Base-by-base conservation (phyloP, 2,329 filamentous ascomycete genomes). In the Leptodontidium sp. region DNA sequence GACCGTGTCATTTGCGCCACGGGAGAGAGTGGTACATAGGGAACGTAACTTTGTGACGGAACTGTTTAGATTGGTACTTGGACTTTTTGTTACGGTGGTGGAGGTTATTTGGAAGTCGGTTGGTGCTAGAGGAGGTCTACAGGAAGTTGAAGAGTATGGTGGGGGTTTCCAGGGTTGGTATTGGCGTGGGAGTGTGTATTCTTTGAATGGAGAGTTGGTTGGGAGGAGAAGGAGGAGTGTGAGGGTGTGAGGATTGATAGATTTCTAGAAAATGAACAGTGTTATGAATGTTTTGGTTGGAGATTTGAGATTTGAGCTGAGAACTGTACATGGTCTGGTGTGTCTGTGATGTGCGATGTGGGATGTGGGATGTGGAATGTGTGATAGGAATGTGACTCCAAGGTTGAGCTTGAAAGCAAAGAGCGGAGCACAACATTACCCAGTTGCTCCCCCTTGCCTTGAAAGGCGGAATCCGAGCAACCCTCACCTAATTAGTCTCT, bases 61-160 rank as follows among this genome's bases (percentile, higher is more conserved):
- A 17, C 29, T n/a, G 17, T 40, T 65, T 6, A 64, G 66, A 40
- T 63, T 49, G 55, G 17, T 63, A 4, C 1, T 65, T n/a, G 50
- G 59, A n/a, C 45, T 62, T 32, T 21, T 61, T 35, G 35, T 68
- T 35, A 15, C 52, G 40, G 38, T 64, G 12, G 29, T 71, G n/a
- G 69, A 74, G 38, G 59, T 17, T 29, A 29, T 71, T 15, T 74
- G 70, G 71, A 71, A 64, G 53, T 68, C 65, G 45, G 47, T 52
- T 12, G 69, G 71, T 21, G 65, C 68, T 24, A 70, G 66, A 45
- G 43, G 65, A 29, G 71, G 69, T 21, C 35, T 70, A 24, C 68
- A 73, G 29, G 68, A 72, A 52, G 61, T 61, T n/a, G 64, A 63
- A 29, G 61, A 70, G 35, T 65, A 66, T 57, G 68, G 70, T 38